Evolutionary conservation across 495 filamentous ascomycete genomes (phyloP), one percentile per base, ranked within the genome.

Genomic region (Rostrohypoxylon terebratum): DNA sequence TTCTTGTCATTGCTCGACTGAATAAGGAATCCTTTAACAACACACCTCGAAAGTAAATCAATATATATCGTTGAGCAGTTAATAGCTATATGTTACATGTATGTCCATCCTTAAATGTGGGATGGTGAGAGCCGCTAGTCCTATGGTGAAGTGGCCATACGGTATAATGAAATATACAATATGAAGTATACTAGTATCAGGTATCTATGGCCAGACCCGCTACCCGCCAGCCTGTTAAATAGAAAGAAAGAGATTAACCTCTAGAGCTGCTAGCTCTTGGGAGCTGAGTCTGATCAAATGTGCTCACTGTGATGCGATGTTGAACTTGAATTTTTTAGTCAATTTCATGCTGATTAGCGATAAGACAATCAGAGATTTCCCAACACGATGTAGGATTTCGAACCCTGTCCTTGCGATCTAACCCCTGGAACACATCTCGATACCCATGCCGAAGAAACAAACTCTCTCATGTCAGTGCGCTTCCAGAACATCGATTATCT

Each of bases 381-480:
- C 5, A 50, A 50, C 47, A 50, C 47, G 47, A 50, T 25, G 47
- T 13, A 50, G 47, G 47, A 50, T 50, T 50, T 10, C 11, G n/a
- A 50, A 23, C 47, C 47, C 18, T 25, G 21, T 50, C 42, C 42
- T 8, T 45, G 16, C 42, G 18, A 45, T n/a, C 42, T 20, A 6
- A 45, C n/a, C 42, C 42, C 42, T 45, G n/a, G 18, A 18, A 5
- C 10, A 48, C 5, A 7, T 20, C 16, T 28, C n/a, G n/a, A n/a
- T n/a, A n/a, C n/a, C 44, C 20, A 48, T 25, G 7, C 42, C 42
- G 42, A 6, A 45, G 42, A 45, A 20, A 7, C 8, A 45, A 13
- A 45, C 42, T 6, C 5, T 5, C 42, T 13, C 18, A 45, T 20
- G 42, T 8, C n/a, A 45, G 13, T 20, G 18, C 42, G 8, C 18